Percentiles rank a stretch among this genome's conserved stretches.
phyloP scores from a whole-genome alignment of 192 early-diverging fungal genomes.

The Borealophlyctis nickersoniae region DNA sequence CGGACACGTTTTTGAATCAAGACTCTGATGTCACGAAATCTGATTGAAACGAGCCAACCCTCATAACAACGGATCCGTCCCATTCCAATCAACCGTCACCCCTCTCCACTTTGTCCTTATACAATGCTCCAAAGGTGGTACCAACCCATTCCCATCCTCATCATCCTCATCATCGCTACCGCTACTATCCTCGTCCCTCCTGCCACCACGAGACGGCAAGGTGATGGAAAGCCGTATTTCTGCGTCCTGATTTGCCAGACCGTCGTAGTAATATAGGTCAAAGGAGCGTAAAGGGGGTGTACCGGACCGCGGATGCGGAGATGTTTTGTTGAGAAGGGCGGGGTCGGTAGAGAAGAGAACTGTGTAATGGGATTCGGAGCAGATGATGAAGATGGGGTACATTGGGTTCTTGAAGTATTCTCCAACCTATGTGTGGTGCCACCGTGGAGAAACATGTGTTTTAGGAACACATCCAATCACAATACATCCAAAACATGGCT shows the following conservation, averaged over 20 bases:
- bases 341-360: conserved; percentile 37
- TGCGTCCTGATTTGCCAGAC: conserved; percentile 45
- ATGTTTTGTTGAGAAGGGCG: not conserved
- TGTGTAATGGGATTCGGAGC: conserved; percentile 53
- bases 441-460: not conserved
- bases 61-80: conserved; percentile 43
- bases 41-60: too few relatives aligned
- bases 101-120: conserved; percentile 38
- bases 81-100: conserved; percentile 35
- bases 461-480: not conserved
- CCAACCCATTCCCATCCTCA: conserved; percentile 6
- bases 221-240: conserved; percentile 42
- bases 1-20: too few relatives aligned
- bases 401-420: conserved; percentile 40
- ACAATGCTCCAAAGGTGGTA: conserved; percentile 39
- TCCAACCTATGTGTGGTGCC: conserved; percentile 32
- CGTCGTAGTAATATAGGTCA: conserved; percentile 53
- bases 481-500: conserved; percentile 4
- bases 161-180: conserved; percentile 9
- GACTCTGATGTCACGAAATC: too few relatives aligned
- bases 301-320: not conserved
- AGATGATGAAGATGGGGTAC: conserved; percentile 52
- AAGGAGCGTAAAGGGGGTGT: conserved; percentile 16
- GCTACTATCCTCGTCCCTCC: too few relatives aligned
- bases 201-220: not conserved